These are phyloP conservation scores for Cryptosporidium meleagridis DNA, from an alignment of 169 alveolate genomes.

Conservation along the genomic window DNA sequence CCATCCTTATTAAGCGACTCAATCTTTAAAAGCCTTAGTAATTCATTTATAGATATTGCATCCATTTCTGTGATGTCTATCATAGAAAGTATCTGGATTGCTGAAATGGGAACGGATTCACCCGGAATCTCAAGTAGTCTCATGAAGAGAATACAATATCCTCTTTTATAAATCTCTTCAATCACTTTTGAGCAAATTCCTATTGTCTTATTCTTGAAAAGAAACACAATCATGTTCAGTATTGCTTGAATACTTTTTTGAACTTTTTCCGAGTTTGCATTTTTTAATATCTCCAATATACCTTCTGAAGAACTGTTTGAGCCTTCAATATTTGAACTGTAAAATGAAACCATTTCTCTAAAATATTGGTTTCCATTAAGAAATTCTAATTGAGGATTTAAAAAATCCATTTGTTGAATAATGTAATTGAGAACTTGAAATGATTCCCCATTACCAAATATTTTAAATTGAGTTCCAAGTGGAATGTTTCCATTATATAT, in stretches of 20 bases:
- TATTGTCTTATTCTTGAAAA: conserved; percentile 19
- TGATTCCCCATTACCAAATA: conserved; percentile 8
- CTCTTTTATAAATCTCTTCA: conserved; percentile 46
- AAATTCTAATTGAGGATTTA: conserved; percentile 57
- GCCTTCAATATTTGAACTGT: conserved; percentile 34
- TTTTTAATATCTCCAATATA: conserved; percentile 36
- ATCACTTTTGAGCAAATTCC: conserved; percentile 57
- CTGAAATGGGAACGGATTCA: conserved; percentile 59
- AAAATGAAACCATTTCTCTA: conserved; percentile 25
- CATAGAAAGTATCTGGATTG: conserved; percentile 62
- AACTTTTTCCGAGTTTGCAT: conserved; percentile 46
- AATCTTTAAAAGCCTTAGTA: conserved; percentile 4
- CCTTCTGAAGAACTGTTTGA: conserved; percentile 7
- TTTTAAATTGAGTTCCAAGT: conserved; percentile 2
- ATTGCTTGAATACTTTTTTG: conserved; percentile 61
- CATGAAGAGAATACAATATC: conserved; percentile 48
- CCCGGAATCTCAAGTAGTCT: conserved; percentile 61
- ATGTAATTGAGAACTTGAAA: conserved; percentile 47
- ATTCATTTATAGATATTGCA: conserved; percentile 40
- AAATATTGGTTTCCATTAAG: conserved; percentile 52
- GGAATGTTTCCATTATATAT: conserved; percentile 37
- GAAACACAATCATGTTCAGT: conserved; percentile 30
- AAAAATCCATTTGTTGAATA: conserved; percentile 54
- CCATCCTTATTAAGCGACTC: conserved; percentile 22
- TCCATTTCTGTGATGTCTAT: conserved; percentile 50